Evolutionary conservation across 495 filamentous ascomycete species (phyloP), one percentile per base, ranked within the genome.

Genomic region (Penicillium desertorum): DNA sequence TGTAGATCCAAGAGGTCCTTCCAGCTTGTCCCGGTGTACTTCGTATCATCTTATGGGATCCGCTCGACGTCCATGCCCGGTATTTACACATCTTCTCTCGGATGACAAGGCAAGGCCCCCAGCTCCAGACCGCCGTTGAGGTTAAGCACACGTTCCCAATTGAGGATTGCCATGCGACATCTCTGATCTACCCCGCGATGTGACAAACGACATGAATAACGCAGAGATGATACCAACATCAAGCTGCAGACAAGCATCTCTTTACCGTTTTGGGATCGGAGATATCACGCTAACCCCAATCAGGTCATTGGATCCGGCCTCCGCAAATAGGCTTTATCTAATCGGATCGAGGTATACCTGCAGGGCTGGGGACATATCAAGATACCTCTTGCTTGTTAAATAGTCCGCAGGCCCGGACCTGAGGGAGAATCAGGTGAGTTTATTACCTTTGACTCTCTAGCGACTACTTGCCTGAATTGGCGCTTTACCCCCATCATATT

Each of bases 241-340:
- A 45, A 61, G 56, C 59, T 45, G 50, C 46, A 48, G 45, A 51
- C 58, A 57, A 51, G 65, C 57, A 68, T 68, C 62, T 20, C 17
- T 34, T 59, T 67, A 49, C 64, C 61, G 14, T 17, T 62, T 66
- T 41, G 2, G 36, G 53, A 41, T 23, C 17, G 29, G 7, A 11
- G 12, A 19, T 16, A 14, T 4, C 16, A 27, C 60, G 56, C 71
- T 71, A 73, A 52, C 36, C 71, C 60, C 4, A 22, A 64, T 63
- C 41, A 17, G 62, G 69, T 0, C 36, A 60, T 51, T 23, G 22
- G 62, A 73, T 73, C 69, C 71, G 69, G 52, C 45, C 63, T 60
- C 66, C 63, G 55, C 62, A 64, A 58, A 42, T 54, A 14, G 14
- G 46, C 23, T 54, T 57, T 63, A 68, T 63, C 65, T 59, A 62